These are phyloP conservation scores for Oryza longistaminata DNA, from an alignment of 176 grass and related monocot genomes.

Conservation along the genomic window DNA sequence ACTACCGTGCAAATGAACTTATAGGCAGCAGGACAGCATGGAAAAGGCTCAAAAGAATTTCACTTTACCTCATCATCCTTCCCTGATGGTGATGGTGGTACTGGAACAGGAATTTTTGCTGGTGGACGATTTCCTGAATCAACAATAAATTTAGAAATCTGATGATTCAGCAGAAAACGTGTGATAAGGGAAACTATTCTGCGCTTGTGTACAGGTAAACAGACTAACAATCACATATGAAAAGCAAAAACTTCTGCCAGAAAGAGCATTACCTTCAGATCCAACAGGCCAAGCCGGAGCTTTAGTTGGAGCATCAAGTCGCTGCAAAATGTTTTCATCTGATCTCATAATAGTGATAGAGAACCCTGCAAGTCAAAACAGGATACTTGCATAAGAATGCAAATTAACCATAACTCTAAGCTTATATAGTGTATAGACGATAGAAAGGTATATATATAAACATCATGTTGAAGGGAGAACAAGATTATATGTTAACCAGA, in stretches of 20 bases:
- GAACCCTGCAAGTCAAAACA: slow-evolving; percentile 64
- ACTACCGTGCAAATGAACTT: background rate
- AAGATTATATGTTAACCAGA: slow-evolving; percentile 5
- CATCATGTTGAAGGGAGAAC: background rate
- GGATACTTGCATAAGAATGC: slow-evolving; percentile 17
- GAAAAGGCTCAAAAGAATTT: slow-evolving; percentile 9
- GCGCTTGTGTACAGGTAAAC: background rate
- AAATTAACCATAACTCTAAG: slow-evolving; percentile 19
- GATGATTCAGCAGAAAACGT: background rate
- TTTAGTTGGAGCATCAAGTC: slow-evolving; percentile 91
- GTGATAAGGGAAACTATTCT: slow-evolving; percentile 12
- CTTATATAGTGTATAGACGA: background rate
- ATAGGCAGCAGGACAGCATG: background rate
- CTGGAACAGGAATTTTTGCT: slow-evolving; percentile 87
- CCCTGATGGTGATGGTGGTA: slow-evolving; percentile 70
- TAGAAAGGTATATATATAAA: slow-evolving; percentile 13
- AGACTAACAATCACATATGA: background rate
- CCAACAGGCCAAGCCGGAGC: slow-evolving; percentile 94
- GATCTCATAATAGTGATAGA: slow-evolving; percentile 96
- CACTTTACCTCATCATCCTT: slow-evolving; percentile 72
- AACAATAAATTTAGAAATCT: slow-evolving; percentile 33
- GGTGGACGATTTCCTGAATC: slow-evolving; percentile 74
- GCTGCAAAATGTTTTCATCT: slow-evolving; percentile 70
- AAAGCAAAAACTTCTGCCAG: background rate
- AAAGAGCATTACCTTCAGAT: slow-evolving; percentile 69